These are phyloP conservation scores for Liquidambar formosana DNA, from an alignment of 164 flowering plant species.

Conservation along the genomic window DNA sequence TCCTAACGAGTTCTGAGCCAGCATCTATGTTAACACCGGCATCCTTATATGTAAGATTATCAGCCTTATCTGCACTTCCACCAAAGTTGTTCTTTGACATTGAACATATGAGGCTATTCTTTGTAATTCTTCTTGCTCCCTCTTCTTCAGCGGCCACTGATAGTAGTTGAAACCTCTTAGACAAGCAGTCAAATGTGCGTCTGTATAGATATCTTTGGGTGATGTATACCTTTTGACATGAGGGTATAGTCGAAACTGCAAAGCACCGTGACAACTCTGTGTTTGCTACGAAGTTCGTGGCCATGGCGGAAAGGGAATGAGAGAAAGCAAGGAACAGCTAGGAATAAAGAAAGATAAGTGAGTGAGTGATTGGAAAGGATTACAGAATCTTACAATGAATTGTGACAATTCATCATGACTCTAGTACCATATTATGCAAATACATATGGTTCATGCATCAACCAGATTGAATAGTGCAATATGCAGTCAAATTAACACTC, in stretches of 20 bases:
- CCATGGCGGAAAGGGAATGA: slow-evolving; percentile 17
- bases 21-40: slow-evolving; percentile 99
- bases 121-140: background rate
- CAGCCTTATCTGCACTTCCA: slow-evolving; percentile 3
- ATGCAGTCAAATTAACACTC: too few species aligned
- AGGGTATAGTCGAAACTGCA: slow-evolving; percentile 5
- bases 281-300: slow-evolving; percentile 19
- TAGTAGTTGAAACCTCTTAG: slow-evolving; percentile 4
- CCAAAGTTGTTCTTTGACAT: slow-evolving; percentile 10
- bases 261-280: slow-evolving; percentile 23
- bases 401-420: too few species aligned
- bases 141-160: background rate
- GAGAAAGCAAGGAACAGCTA: background rate
- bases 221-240: background rate
- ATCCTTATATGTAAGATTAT: slow-evolving; percentile 69
- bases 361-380: too few species aligned
- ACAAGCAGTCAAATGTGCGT: background rate
- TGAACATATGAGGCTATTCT: slow-evolving; percentile 11
- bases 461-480: too few species aligned
- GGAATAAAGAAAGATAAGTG: too few species aligned
- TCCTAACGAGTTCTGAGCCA: slow-evolving; percentile 83
- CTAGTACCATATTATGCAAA: too few species aligned
- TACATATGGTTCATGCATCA: too few species aligned
- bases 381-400: too few species aligned
- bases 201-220: slow-evolving; percentile 6